A percentile compares a stretch with the other conserved stretches of the same genome.
These are phyloP conservation scores for Russula griseocarnosa DNA, from an alignment of 768 basidiomycete species.

Conservation along the genomic window DNA sequence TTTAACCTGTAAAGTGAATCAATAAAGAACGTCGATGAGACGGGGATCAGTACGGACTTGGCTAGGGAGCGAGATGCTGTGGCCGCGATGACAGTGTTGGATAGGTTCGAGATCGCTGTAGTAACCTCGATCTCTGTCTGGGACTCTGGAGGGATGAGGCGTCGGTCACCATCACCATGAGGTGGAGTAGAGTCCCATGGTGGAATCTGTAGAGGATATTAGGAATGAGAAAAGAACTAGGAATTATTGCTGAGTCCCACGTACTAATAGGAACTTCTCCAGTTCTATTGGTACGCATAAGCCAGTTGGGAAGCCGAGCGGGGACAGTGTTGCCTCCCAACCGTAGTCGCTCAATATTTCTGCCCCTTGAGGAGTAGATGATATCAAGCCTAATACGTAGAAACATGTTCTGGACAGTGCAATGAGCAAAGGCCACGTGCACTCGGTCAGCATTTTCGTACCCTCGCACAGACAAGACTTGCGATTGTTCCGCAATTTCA, in stretches of 20 bases:
- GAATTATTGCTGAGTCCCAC: slow-evolving; percentile 31
- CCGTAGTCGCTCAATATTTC: slow-evolving; percentile 89
- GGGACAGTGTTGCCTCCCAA: slow-evolving; percentile 89
- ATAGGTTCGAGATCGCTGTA: slow-evolving; percentile 87
- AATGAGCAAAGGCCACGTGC: not conserved
- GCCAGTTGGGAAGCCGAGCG: slow-evolving; percentile 83
- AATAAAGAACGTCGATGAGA: slow-evolving; percentile 9
- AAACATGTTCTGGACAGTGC: slow-evolving; percentile 76
- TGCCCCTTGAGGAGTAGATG: slow-evolving; percentile 86
- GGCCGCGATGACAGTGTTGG: slow-evolving; percentile 94
- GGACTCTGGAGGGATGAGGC: slow-evolving; percentile 59
- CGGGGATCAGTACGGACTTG: slow-evolving; percentile 46
- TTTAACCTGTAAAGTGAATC: slow-evolving; percentile 56
- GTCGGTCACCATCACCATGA: slow-evolving; percentile 37
- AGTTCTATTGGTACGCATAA: slow-evolving; percentile 87
- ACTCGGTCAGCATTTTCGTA: slow-evolving; percentile 38
- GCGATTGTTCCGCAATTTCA: slow-evolving; percentile 86
- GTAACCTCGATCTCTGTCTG: slow-evolving; percentile 79
- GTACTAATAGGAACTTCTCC: slow-evolving; percentile 71
- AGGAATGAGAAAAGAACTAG: slow-evolving; percentile 12
- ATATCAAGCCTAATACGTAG: slow-evolving; percentile 89
- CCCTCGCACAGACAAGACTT: slow-evolving; percentile 91
- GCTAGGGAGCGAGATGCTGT: slow-evolving; percentile 88
- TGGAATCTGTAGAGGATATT: slow-evolving; percentile 53
- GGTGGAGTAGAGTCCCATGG: slow-evolving; percentile 49